A percentile compares a stretch with the other conserved stretches of the same genome.
Evolutionary conservation across 108 stramenopile genomes (phyloP).

Genomic region (Nitzschia inconspicua): DNA sequence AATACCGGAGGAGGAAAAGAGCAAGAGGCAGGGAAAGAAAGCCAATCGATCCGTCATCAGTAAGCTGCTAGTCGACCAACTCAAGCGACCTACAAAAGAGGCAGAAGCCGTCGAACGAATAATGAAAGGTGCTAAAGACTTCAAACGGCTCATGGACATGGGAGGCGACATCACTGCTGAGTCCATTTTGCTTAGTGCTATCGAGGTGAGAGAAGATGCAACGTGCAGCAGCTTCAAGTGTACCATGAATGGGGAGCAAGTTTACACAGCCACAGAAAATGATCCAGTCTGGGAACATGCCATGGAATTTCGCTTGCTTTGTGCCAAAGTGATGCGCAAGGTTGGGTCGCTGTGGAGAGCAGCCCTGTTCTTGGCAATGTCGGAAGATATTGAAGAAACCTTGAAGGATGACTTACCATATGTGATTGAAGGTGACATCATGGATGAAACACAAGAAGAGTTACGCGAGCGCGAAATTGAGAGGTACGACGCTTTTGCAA

Average conservation of each 20-base stretch:
- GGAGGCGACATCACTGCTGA: slow-evolving; percentile 68
- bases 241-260: slow-evolving; percentile 45
- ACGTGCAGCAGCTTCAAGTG: slow-evolving; percentile 31
- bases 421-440: slow-evolving; percentile 69
- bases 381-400: slow-evolving; percentile 51
- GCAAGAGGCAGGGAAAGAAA: slow-evolving; percentile 39
- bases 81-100: slow-evolving; percentile 76
- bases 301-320: slow-evolving; percentile 66
- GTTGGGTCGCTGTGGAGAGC: slow-evolving; percentile 75
- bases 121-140: slow-evolving; percentile 67
- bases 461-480: slow-evolving; percentile 54
- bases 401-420: slow-evolving; percentile 40
- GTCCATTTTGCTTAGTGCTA: slow-evolving; percentile 65
- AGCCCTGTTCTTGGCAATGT: slow-evolving; percentile 63
- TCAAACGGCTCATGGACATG: slow-evolving; percentile 53
- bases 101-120: slow-evolving; percentile 74
- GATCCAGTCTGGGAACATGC: slow-evolving; percentile 77
- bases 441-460: slow-evolving; percentile 72
- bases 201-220: slow-evolving; percentile 33
- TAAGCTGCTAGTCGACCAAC: slow-evolving; percentile 63
- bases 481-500: slow-evolving; percentile 68
- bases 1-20: neutral
- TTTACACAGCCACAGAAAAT: slow-evolving; percentile 60
- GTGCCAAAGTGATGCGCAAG: slow-evolving; percentile 45
- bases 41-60: slow-evolving; percentile 46